These are phyloP conservation scores for Lagenidium giganteum DNA, from an alignment of 352 stramenopile species.

Conservation along the genomic window DNA sequence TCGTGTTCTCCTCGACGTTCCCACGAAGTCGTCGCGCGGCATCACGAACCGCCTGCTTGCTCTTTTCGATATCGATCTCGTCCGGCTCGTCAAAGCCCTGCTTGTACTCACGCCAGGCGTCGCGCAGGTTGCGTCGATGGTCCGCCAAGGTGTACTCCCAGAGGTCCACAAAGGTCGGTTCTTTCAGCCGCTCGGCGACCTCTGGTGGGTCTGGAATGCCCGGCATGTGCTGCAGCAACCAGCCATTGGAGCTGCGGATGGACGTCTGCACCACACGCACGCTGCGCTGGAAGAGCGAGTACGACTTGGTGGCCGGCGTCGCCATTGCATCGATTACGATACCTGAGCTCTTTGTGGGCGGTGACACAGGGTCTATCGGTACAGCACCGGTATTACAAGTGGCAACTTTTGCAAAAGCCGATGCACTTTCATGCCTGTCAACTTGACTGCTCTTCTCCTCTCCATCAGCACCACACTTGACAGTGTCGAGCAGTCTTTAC, in stretches of 20 bases:
- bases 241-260: constrained; percentile 40
- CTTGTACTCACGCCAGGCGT: constrained; percentile 76
- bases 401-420: neutral
- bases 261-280: constrained; percentile 71
- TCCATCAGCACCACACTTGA: too few relatives aligned
- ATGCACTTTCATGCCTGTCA: too few relatives aligned
- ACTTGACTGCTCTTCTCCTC: too few relatives aligned
- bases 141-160: constrained; percentile 76
- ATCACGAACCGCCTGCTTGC: constrained; percentile 56
- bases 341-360: neutral
- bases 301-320: constrained; percentile 32
- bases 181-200: constrained; percentile 27
- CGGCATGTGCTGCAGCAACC: constrained; percentile 46
- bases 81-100: constrained; percentile 43
- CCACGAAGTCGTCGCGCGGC: constrained; percentile 36
- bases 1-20: constrained; percentile 48
- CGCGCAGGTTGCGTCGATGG: constrained; percentile 47
- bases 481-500: too few relatives aligned
- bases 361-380: constrained; percentile 2
- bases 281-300: constrained; percentile 74
- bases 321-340: constrained; percentile 7
- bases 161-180: constrained; percentile 61
- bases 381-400: constrained; percentile 4
- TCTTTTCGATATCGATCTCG: constrained; percentile 55
- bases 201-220: constrained; percentile 73